Base-by-base conservation (phyloP, 2,329 filamentous ascomycete genomes). In the Cladobotryum mycophilum region DNA sequence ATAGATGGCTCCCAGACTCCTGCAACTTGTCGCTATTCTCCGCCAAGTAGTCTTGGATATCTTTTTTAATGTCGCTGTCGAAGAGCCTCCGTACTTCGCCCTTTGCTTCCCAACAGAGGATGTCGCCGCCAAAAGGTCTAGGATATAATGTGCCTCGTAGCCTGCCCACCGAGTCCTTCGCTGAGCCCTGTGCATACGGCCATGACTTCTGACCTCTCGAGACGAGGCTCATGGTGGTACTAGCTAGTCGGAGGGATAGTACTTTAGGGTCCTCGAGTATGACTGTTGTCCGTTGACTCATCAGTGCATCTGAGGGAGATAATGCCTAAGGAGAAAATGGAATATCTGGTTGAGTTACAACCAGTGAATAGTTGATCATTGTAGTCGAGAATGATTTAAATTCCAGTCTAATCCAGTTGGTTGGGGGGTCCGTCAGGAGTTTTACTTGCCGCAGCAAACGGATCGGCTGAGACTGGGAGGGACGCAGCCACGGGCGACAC, bases 81-180 rank as follows among this genome's bases (percentile, higher is more conserved):
- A 43, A 48, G 12, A 43, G 13, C 14, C 40, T 22, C 9, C 18
- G 40, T 4, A 14, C 40, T 35, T 43, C 38, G 12, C 38, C 47
- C 17, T 43, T 17, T 17, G 47, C 18, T n/a, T 48, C 40, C 47
- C 41, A 48, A n/a, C 40, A 43, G 12, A 48, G 25, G 11, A 45
- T 45, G 17, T 45, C 25, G 9, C 25, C n/a, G 42, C 42, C 30
- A 4, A 45, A 14, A 9, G 35, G 25, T 12, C 25, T 34, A 34
- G 42, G 25, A 11, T 45, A 12, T 11, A 45, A 25, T 12, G 30
- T 18, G 17, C 42, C 42, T 4, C 30, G n/a, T 11, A 34, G n/a
- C 30, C 33, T 45, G 9, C 25, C 40, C 8, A 42, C 47, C 3
- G 40, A 48, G 33, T 48, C 33, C 30, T 48, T 18, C 15, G 17